Evolutionary conservation across 2,329 filamentous ascomycete genomes (phyloP), one percentile per base, ranked within the genome.

Genomic region (Colletotrichum paranaense): DNA sequence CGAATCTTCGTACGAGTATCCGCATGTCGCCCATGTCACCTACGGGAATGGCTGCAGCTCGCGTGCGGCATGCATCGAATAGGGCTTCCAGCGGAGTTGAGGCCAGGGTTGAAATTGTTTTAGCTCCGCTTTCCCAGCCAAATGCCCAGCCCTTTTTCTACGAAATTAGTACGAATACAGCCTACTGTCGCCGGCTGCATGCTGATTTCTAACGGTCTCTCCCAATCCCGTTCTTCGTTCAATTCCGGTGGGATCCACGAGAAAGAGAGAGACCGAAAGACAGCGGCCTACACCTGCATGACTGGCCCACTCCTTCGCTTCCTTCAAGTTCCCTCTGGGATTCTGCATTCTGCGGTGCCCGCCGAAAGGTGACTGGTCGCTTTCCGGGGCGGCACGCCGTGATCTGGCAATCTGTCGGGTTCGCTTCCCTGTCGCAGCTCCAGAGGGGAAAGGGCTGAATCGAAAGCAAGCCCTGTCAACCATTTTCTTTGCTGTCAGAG

Each of bases 11-110:
- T 42, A 42, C 38, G 38, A 42, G 38, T 42, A 42, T 19, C 38
- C 38, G 16, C 19, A 42, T 14, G 38, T 19, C 38, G 38, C 38
- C 38, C 38, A n/a, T 11, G 7, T 22, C 42, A 22, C 16, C 19
- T 38, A 62, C 59, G 59, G 59, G 59, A 62, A 64, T 55, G 46
- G 60, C 35, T 58, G 53, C 64, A 32, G 52, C 38, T 42, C 32
- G 56, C 53, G 32, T 32, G 38, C 64, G 53, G 35, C 53, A 22
- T 32, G 38, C 64, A 32, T 60, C 49, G 56, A 49, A 49, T 26
- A 35, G 57, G 65, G 55, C 16, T 56, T 30, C 22, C 19, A 53
- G 19, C 46, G 28, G 42, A 63, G 28, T n/a, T 63, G n/a, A n/a
- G 26, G 26, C 28, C 60, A 32, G 28, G 42, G 30, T 52, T 30